A percentile compares a stretch with the other conserved stretches of the same genome.
These are phyloP conservation scores for Bruguiera gymnorhiza DNA, from an alignment of 345 rosid genomes.

Conservation along the genomic window DNA sequence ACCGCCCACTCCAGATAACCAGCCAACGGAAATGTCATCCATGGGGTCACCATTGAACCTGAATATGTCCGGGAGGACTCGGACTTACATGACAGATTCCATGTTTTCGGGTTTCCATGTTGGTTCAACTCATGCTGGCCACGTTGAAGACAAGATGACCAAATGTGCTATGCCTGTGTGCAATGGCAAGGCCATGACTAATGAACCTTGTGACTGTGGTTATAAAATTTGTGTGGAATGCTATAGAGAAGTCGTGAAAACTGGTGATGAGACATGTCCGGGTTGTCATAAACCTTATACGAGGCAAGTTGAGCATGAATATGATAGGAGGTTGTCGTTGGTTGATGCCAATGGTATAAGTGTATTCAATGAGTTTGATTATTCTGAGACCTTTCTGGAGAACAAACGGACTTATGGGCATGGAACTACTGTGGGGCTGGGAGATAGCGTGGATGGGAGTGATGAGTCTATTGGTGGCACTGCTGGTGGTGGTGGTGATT, in stretches of 20 bases:
- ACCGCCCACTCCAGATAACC: conserved; percentile 70
- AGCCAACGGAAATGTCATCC: conserved; percentile 23
- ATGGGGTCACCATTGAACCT: background rate
- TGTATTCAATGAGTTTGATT: conserved; percentile 33
- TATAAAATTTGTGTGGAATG: conserved; percentile 50
- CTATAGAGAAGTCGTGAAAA: conserved; percentile 29
- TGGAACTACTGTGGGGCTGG: conserved; percentile 51
- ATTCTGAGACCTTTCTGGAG: conserved; percentile 41
- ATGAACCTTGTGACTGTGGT: conserved; percentile 48
- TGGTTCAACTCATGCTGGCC: conserved; percentile 30
- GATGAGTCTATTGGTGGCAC: conserved; percentile 19
- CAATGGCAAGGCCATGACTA: conserved; percentile 31
- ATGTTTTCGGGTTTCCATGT: conserved; percentile 48
- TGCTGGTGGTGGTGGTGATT: conserved; percentile 12
- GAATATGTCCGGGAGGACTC: background rate
- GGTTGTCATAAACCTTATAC: conserved; percentile 47
- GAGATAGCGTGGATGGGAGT: conserved; percentile 23
- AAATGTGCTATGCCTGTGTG: conserved; percentile 45
- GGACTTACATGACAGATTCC: conserved; percentile 29
- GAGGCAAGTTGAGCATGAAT: conserved; percentile 25
- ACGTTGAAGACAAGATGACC: conserved; percentile 34
- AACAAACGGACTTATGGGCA: conserved; percentile 44
- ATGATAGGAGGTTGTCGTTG: conserved; percentile 32
- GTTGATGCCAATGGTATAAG: conserved; percentile 15
- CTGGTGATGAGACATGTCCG: conserved; percentile 44